Evolutionary conservation across 148 eudicot genomes (phyloP).

Genomic region (Vaccinium macrocarpon): DNA sequence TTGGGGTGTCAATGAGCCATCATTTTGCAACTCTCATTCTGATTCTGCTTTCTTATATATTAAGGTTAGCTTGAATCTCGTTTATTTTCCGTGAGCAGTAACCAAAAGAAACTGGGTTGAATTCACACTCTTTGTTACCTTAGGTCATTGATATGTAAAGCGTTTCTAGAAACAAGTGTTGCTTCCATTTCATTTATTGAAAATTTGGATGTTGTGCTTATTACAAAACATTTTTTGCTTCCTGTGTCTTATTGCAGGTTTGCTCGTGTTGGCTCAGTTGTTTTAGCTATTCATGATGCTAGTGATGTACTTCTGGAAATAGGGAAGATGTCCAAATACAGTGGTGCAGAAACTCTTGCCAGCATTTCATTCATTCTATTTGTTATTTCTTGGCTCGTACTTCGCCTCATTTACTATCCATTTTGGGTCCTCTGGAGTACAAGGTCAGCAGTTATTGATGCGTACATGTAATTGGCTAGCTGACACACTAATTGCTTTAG

Average conservation of each 20-base stretch:
- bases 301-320: conserved; percentile 89
- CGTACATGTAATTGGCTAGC: not conserved
- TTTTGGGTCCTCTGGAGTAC: conserved; percentile 97
- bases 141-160: not conserved
- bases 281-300: conserved; percentile 94
- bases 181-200: not conserved
- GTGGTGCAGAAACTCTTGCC: conserved; percentile 78
- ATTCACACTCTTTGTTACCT: not conserved
- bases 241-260: conserved; percentile 51
- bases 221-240: conserved; percentile 3
- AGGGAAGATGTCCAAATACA: conserved; percentile 95
- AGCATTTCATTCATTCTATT: conserved; percentile 75
- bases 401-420: conserved; percentile 85
- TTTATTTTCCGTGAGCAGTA: not conserved
- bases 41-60: conserved; percentile 65
- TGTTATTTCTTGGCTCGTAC: conserved; percentile 81
- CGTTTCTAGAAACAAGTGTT: not conserved
- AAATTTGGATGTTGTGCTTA: not conserved
- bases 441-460: conserved; percentile 43
- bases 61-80: conserved; percentile 35
- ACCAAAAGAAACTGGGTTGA: not conserved
- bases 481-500: conserved; percentile 5
- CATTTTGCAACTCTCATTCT: conserved; percentile 76
- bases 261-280: conserved; percentile 82
- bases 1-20: conserved; percentile 97